Evolutionary conservation across 805 yeast genomes (phyloP).

Genomic region (Candida maris): DNA sequence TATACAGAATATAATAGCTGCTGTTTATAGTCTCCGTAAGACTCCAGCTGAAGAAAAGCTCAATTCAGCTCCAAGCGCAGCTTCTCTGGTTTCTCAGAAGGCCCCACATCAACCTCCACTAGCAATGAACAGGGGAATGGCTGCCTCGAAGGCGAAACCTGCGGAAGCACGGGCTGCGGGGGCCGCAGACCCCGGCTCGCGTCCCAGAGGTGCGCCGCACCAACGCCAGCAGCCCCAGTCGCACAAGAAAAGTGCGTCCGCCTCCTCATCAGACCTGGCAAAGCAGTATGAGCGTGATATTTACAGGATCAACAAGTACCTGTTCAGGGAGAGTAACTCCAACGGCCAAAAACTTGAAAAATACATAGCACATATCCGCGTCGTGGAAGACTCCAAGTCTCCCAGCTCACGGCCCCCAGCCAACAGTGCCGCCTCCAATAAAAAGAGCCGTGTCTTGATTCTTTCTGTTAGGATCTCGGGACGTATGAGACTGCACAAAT

Average conservation of each 20-base stretch:
- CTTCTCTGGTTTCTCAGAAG: too few species aligned
- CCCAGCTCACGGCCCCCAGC: constrained; percentile 70
- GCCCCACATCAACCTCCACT: too few species aligned
- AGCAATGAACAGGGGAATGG: too few species aligned
- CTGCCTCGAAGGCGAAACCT: too few species aligned
- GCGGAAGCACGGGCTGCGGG: too few species aligned
- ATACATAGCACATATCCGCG: constrained; percentile 72
- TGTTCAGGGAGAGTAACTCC: constrained; percentile 46
- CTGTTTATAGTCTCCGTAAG: too few species aligned
- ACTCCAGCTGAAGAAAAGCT: too few species aligned
- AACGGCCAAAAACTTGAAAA: constrained; percentile 45
- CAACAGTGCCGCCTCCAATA: constrained; percentile 42
- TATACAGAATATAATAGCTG: too few species aligned
- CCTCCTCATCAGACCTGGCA: constrained; percentile 40
- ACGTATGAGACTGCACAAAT: constrained; percentile 74
- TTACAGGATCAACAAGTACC: constrained; percentile 41
- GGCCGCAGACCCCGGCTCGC: too few species aligned
- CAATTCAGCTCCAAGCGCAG: too few species aligned
- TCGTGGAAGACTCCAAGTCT: constrained; percentile 69
- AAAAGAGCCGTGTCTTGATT: constrained; percentile 59
- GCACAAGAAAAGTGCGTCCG: constrained; percentile 15
- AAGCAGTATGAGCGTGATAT: constrained; percentile 57
- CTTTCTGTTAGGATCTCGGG: constrained; percentile 64
- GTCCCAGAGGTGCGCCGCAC: too few species aligned
- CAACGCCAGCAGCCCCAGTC: neutral